Conservation (phyloP, 495 filamentous ascomycete species). For the Neurospora africana region DNA sequence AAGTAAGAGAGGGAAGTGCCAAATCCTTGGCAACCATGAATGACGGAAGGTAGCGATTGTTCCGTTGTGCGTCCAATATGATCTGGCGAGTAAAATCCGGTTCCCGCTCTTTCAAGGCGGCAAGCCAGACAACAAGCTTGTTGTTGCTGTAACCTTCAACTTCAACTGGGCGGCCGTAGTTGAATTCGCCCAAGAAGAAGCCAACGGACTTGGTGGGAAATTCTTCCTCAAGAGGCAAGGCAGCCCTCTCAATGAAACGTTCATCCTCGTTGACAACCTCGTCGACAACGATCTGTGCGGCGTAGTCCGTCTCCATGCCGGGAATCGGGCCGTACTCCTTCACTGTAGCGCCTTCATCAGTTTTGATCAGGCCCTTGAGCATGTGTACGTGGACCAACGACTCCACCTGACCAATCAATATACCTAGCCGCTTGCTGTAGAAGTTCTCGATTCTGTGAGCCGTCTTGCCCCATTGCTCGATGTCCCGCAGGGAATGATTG, state of each 20-base stretch:
- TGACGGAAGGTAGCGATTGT: slow-evolving; percentile 71
- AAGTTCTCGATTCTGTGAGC: slow-evolving; percentile 68
- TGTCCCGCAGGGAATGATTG: slow-evolving; percentile 68
- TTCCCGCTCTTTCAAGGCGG: slow-evolving; percentile 55
- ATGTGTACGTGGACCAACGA: slow-evolving; percentile 85
- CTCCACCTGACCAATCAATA: slow-evolving; percentile 78
- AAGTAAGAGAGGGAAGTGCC: slow-evolving; percentile 68
- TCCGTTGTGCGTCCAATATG: slow-evolving; percentile 52
- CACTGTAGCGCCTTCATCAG: slow-evolving; percentile 77
- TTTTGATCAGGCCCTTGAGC: slow-evolving; percentile 82
- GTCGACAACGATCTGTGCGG: slow-evolving; percentile 81
- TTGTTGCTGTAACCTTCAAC: slow-evolving; percentile 63
- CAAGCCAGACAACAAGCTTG: slow-evolving; percentile 67
- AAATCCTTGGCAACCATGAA: slow-evolving; percentile 76
- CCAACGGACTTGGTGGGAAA: slow-evolving; percentile 71
- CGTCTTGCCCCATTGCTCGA: slow-evolving; percentile 75
- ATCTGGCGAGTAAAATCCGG: slow-evolving; percentile 70
- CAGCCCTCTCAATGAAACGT: slow-evolving; percentile 80
- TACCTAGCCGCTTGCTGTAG: slow-evolving; percentile 84
- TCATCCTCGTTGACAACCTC: slow-evolving; percentile 84
- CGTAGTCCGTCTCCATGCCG: slow-evolving; percentile 85
- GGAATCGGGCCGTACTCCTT: slow-evolving; percentile 90
- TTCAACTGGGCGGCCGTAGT: slow-evolving; percentile 81
- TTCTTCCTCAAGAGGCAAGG: slow-evolving; percentile 80
- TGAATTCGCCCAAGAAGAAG: slow-evolving; percentile 95